Evolutionary conservation across 768 basidiomycete genomes (phyloP).

Genomic region (Brasilioporus rufonigricans): DNA sequence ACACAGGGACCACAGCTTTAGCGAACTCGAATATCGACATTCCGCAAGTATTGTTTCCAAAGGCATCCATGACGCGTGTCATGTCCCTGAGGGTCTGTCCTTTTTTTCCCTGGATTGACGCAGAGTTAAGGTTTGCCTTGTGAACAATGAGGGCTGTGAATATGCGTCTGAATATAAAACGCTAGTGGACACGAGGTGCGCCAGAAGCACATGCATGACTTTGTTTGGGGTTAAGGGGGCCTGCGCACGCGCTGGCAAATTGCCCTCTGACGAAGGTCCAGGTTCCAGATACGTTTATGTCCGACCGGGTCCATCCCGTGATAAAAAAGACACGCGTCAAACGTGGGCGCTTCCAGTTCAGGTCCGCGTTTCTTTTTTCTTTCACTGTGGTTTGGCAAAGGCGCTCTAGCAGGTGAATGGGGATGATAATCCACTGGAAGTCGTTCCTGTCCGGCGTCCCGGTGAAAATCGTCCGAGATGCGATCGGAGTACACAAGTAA

Average conservation of each 20-base stretch:
- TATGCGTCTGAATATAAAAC: slow-evolving; percentile 3
- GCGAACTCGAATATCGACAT: slow-evolving; percentile 14
- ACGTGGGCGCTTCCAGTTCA: not conserved
- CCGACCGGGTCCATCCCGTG: not conserved
- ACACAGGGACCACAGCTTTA: slow-evolving; percentile 22
- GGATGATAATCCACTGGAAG: not conserved
- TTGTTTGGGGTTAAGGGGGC: slow-evolving; percentile 24
- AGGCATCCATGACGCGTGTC: slow-evolving; percentile 15
- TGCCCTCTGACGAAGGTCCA: not conserved
- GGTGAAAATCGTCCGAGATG: slow-evolving; percentile 11
- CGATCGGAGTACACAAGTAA: not conserved
- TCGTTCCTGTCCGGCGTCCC: not conserved
- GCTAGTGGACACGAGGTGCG: slow-evolving; percentile 25
- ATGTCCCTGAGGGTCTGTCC: slow-evolving; percentile 8
- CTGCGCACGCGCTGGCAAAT: not conserved
- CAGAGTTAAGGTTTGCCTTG: slow-evolving; percentile 21
- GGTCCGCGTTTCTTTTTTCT: not conserved
- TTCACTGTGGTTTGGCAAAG: not conserved
- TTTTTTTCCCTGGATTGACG: slow-evolving; percentile 15
- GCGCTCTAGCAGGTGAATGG: not conserved
- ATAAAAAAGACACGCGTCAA: not conserved
- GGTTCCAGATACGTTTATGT: not conserved
- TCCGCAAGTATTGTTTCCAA: slow-evolving; percentile 11
- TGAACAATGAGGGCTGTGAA: slow-evolving; percentile 9
- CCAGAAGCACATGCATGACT: slow-evolving; percentile 25